These are phyloP conservation scores for Phytophthora macrochlamydospora DNA, from an alignment of 352 stramenopile genomes.

Conservation along the genomic window DNA sequence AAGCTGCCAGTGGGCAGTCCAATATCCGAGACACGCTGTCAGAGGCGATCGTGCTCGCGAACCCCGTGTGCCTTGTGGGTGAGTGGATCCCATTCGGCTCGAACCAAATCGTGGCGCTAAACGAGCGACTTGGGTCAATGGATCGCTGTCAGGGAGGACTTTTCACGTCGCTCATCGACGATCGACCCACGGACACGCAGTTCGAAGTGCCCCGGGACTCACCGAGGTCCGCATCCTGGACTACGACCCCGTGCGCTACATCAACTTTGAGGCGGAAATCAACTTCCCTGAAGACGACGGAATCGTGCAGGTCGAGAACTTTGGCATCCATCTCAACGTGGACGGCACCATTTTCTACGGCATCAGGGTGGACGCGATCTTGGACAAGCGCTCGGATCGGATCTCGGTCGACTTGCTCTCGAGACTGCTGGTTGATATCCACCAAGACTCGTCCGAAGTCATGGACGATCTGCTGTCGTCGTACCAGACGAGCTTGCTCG, in stretches of 20 bases:
- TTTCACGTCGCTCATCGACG: slow-evolving; percentile 93
- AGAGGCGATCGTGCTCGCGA: slow-evolving; percentile 94
- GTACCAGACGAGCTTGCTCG: slow-evolving; percentile 93
- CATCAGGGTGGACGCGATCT: slow-evolving; percentile 92
- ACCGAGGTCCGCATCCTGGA: slow-evolving; percentile 95
- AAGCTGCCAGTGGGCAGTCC: slow-evolving; percentile 81
- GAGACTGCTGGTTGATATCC: slow-evolving; percentile 94
- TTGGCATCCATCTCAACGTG: slow-evolving; percentile 86
- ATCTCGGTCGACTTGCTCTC: slow-evolving; percentile 96
- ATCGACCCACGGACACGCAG: slow-evolving; percentile 71
- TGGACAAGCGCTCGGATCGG: slow-evolving; percentile 94
- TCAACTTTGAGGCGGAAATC: slow-evolving; percentile 98
- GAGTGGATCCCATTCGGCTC: slow-evolving; percentile 97
- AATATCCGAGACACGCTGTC: slow-evolving; percentile 93
- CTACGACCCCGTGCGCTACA: slow-evolving; percentile 96
- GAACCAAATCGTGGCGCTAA: slow-evolving; percentile 96
- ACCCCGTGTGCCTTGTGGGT: slow-evolving; percentile 93
- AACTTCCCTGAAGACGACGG: slow-evolving; percentile 93
- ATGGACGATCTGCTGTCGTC: slow-evolving; percentile 94
- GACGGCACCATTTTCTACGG: slow-evolving; percentile 78
- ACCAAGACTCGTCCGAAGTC: slow-evolving; percentile 93
- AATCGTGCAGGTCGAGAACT: slow-evolving; percentile 95
- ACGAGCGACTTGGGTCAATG: slow-evolving; percentile 95
- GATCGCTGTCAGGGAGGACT: slow-evolving; percentile 95
- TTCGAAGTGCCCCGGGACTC: slow-evolving; percentile 90